These are phyloP conservation scores for Mixia osmundae DNA, from an alignment of 1,284 basidiomycete genomes.

Conservation along the genomic window DNA sequence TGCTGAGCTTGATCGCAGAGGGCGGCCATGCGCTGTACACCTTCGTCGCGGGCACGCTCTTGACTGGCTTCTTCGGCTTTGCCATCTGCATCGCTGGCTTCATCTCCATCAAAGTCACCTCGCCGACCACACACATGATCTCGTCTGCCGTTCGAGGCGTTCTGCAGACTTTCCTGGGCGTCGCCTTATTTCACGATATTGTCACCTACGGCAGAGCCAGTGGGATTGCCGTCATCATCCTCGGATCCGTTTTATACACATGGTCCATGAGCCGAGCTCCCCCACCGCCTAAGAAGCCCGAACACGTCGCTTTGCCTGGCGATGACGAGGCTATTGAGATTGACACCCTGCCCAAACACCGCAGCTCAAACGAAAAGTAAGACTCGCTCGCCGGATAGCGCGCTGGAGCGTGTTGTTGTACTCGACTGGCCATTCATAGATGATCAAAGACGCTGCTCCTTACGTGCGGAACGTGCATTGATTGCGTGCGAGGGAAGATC, in stretches of 20 bases:
- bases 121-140: conserved; percentile 64
- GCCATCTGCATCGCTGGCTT: conserved; percentile 61
- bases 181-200: conserved; percentile 45
- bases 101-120: conserved; percentile 65
- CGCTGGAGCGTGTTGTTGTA: no score
- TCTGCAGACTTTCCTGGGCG: conserved; percentile 42
- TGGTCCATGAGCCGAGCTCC: conserved; percentile 16
- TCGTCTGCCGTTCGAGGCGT: conserved; percentile 68
- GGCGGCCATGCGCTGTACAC: conserved; percentile 31
- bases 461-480: no score
- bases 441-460: no score
- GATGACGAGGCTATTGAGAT: no score
- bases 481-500: no score
- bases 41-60: conserved; percentile 45
- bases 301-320: no score
- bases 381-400: no score
- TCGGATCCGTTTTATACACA: conserved; percentile 48
- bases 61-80: conserved; percentile 54
- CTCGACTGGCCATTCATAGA: no score
- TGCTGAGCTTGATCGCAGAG: conserved; percentile 34
- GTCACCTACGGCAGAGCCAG: conserved; percentile 45
- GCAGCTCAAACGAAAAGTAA: no score
- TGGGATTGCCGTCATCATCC: conserved; percentile 51
- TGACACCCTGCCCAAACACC: no score
- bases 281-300: no score